Conservation (phyloP, 225 moss, liverwort and hornwort genomes). For the Physcomitrium patens region DNA sequence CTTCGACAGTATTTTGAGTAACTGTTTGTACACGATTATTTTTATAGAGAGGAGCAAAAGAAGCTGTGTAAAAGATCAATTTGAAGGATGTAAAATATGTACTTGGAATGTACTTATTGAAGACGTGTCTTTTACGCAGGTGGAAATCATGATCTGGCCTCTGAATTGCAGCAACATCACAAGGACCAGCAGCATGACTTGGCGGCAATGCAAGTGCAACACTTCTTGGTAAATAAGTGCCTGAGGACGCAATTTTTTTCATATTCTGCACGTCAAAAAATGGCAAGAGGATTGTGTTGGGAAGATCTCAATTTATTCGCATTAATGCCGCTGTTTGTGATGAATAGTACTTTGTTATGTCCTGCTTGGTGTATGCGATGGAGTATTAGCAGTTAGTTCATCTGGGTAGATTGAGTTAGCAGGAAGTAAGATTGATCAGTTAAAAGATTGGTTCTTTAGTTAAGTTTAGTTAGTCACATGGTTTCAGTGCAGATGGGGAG, state of each 20-base stretch:
- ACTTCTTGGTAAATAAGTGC: conserved; percentile 75
- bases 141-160: conserved; percentile 75
- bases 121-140: conserved; percentile 47
- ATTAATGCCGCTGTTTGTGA: too few species aligned
- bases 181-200: conserved; percentile 96
- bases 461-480: conserved; percentile 69
- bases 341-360: too few species aligned
- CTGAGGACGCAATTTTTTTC: conserved; percentile 13
- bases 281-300: neutral
- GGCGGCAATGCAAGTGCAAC: conserved; percentile 79
- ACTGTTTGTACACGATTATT: neutral
- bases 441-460: conserved; percentile 30
- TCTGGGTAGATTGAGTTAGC: conserved; percentile 9
- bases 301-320: neutral
- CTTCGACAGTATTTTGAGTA: neutral
- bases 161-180: conserved; percentile 80
- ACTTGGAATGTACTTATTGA: conserved; percentile 19
- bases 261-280: neutral
- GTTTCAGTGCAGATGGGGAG: conserved; percentile 95
- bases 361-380: neutral
- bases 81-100: neutral
- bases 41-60: neutral
- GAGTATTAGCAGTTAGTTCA: conserved; percentile 5
- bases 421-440: conserved; percentile 1
- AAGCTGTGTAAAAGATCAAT: neutral